A percentile compares a stretch with the other conserved stretches of the same genome.
These are phyloP conservation scores for Botrytis sinoallii DNA, from an alignment of 2,329 filamentous ascomycete genomes.

Conservation along the genomic window DNA sequence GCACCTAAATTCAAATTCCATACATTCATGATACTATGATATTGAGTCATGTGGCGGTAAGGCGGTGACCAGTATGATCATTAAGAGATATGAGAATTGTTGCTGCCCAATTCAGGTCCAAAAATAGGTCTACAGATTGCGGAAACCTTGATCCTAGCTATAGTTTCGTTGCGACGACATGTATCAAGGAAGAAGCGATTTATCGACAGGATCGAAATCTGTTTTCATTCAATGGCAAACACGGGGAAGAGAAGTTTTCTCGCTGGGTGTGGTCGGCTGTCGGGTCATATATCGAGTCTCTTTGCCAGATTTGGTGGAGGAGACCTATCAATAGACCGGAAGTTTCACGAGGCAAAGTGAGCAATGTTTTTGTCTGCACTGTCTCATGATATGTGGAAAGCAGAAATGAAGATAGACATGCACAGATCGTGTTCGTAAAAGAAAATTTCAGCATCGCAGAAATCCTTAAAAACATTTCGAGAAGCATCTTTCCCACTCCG, in stretches of 20 bases:
- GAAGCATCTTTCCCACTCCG: not conserved
- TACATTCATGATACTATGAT: not conserved
- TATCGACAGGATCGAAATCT: not conserved
- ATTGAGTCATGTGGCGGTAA: not conserved
- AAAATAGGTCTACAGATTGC: not conserved
- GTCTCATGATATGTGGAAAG: not conserved
- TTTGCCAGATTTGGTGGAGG: not conserved
- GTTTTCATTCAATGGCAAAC: not conserved
- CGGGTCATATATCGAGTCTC: not conserved
- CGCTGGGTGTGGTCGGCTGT: not conserved
- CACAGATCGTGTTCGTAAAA: not conserved
- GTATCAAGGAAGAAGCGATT: not conserved
- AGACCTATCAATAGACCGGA: not conserved
- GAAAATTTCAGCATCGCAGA: too few relatives aligned
- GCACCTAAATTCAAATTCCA: not conserved
- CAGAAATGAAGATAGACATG: not conserved
- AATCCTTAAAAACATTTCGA: not conserved
- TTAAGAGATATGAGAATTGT: not conserved
- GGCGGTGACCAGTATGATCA: not conserved
- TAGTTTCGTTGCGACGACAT: not conserved
- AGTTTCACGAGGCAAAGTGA: not conserved
- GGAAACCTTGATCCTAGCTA: not conserved
- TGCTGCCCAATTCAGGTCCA: slow-evolving; percentile 2
- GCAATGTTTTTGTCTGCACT: not conserved
- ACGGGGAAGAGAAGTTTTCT: not conserved